Evolutionary conservation across 2,329 filamentous ascomycete genomes (phyloP), one percentile per base, ranked within the genome.

Genomic region (Fusarium oligoseptatum): DNA sequence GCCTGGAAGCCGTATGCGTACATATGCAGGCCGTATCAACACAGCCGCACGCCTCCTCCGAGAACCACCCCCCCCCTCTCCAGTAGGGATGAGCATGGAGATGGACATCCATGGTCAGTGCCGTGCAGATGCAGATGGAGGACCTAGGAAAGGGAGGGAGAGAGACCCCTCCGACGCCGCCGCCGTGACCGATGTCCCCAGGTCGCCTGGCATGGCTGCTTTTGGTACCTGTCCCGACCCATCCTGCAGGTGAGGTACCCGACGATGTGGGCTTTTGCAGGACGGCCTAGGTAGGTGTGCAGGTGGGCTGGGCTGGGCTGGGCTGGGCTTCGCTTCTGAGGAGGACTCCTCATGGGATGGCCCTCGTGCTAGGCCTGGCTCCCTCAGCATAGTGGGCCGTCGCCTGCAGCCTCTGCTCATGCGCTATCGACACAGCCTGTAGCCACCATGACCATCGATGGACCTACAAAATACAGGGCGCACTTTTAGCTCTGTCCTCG

Each of bases 31-130:
- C 69, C 43, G 48, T 27, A 64, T 41, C 64, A 75, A 72, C 72
- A 74, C 72, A 74, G 72, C 72, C 72, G 72, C 72, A 74, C 72
- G 72, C 72, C 72, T 75, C 72, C 72, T 74, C 72, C 72, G 72
- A 74, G 27, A 34, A 62, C 41, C 36, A 74, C 72, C 50, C 72
- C 72, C 72, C 48, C 7, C 45, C 24, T 50, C 24, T 29, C 27
- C 8, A 29, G 45, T 50, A 50, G 45, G 45, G 45, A 50, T 50
- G 45, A 9, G 17, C 45, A 50, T 50, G 45, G 45, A 50, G 45
- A 50, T 50, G 45, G 45, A 50, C 45, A 29, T 50, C 45, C 45
- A 67, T 74, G 72, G 68, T 60, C 72, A 74, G 71, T 74, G 72
- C 72, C 64, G 72, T 74, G 71, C 72, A 73, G 61, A 55, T 71